Conservation (phyloP, 495 filamentous ascomycete species). For the Coniosporium apollinis region DNA sequence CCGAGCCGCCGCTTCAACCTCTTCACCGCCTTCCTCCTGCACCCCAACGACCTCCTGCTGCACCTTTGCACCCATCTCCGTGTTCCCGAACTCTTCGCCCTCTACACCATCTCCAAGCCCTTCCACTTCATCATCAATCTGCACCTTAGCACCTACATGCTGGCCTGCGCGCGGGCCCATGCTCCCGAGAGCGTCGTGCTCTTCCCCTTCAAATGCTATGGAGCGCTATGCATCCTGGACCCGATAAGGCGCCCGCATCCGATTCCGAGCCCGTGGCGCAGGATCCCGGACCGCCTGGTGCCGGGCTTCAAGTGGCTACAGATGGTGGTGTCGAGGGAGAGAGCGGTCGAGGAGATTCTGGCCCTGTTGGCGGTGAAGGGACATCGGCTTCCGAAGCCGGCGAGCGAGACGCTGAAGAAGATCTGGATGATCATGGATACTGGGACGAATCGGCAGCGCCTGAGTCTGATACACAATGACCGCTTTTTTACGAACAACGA, state of each 20-base stretch:
- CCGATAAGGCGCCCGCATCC: slow-evolving; percentile 22
- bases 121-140: slow-evolving; percentile 37
- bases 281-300: slow-evolving; percentile 14
- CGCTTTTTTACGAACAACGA: slow-evolving; percentile 35
- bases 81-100: slow-evolving; percentile 31
- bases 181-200: slow-evolving; percentile 29
- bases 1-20: slow-evolving; percentile 30
- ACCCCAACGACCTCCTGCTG: slow-evolving; percentile 30
- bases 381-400: slow-evolving; percentile 31
- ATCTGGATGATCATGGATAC: slow-evolving; percentile 53
- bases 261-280: slow-evolving; percentile 4
- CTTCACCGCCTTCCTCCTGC: slow-evolving; percentile 29
- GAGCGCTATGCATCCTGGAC: slow-evolving; percentile 32
- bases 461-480: slow-evolving; percentile 30
- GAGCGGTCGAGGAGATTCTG: slow-evolving; percentile 36
- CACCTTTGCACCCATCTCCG: slow-evolving; percentile 33
- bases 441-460: slow-evolving; percentile 30
- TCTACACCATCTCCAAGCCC: slow-evolving; percentile 39
- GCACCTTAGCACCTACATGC: slow-evolving; percentile 25
- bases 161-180: slow-evolving; percentile 24
- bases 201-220: slow-evolving; percentile 37
- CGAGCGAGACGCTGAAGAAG: slow-evolving; percentile 33
- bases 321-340: slow-evolving; percentile 34
- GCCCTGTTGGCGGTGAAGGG: slow-evolving; percentile 32
- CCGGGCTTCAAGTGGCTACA: slow-evolving; percentile 35